A percentile compares a stretch with the other conserved stretches of the same genome.
Conservation (phyloP, 805 yeast genomes). For the Kuraishia cidri region DNA sequence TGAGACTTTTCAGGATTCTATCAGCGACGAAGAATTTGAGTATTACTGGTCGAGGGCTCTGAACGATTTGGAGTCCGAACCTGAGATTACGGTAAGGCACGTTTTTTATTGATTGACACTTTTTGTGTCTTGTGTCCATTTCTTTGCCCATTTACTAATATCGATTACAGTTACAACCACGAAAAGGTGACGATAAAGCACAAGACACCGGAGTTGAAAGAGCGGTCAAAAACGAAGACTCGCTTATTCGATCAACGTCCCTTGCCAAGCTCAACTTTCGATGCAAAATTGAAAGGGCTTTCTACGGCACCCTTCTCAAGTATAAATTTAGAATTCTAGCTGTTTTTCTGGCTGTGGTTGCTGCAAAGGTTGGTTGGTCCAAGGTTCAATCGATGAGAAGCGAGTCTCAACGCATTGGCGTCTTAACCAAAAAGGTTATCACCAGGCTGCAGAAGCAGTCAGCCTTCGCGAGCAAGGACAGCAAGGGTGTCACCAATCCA, state of each 20-base stretch:
- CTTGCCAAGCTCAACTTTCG: constrained; percentile 13
- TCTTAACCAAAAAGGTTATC: constrained; percentile 27
- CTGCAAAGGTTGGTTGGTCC: too few species aligned
- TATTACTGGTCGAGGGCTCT: constrained; percentile 66
- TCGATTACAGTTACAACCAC: constrained; percentile 12
- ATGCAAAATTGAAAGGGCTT: constrained; percentile 15
- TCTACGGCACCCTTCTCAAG: constrained; percentile 11
- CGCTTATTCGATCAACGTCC: constrained; percentile 70
- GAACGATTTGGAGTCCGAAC: constrained; percentile 51
- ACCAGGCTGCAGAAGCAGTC: constrained; percentile 40
- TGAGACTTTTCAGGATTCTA: constrained; percentile 37
- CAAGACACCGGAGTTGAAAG: constrained; percentile 26
- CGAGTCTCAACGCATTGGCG: neutral
- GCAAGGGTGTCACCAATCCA: constrained; percentile 24
- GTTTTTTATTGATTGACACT: constrained; percentile 1
- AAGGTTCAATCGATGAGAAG: neutral
- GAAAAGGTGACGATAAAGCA: constrained; percentile 11
- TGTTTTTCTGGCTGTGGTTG: constrained; percentile 2
- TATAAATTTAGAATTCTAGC: constrained; percentile 13
- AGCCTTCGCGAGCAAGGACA: constrained; percentile 19
- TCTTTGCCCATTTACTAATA: constrained; percentile 6
- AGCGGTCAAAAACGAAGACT: constrained; percentile 30
- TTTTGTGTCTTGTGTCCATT: constrained; percentile 1
- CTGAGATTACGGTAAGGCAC: constrained; percentile 65
- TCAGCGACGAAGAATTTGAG: constrained; percentile 55